phyloP scores from a whole-genome alignment of 2,329 filamentous ascomycete species.

The Colletotrichum musicola region DNA sequence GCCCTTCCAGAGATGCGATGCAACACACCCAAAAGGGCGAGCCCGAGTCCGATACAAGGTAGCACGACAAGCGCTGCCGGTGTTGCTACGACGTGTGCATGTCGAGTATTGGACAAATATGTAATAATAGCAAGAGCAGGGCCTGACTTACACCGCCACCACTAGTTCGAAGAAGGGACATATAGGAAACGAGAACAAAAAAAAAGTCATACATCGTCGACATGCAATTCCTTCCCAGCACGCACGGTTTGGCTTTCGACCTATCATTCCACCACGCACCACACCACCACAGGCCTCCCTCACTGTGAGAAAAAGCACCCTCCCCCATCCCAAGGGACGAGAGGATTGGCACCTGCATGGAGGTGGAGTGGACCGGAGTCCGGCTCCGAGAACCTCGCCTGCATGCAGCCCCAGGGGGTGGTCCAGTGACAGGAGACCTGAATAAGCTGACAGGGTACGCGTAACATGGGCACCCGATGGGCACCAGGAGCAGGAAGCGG shows the following conservation, averaged over 20 bases:
- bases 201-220: background rate
- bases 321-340: background rate
- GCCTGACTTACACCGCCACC: constrained; percentile 20
- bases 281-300: constrained; percentile 6
- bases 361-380: constrained; percentile 25
- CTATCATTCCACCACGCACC: constrained; percentile 25
- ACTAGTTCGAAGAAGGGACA: constrained; percentile 2
- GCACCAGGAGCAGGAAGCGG: constrained; percentile 7
- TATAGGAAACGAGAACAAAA: constrained; percentile 7
- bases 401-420: background rate
- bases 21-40: constrained; percentile 20
- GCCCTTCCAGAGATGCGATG: constrained; percentile 26
- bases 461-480: background rate
- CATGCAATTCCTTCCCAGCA: background rate
- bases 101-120: background rate
- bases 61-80: background rate
- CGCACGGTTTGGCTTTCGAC: constrained; percentile 11
- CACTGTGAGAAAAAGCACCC: constrained; percentile 1
- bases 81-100: background rate
- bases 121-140: background rate
- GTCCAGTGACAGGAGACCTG: constrained; percentile 26
- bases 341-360: constrained; percentile 6
- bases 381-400: constrained; percentile 29
- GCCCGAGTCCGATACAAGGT: constrained; percentile 1
- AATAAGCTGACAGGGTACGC: constrained; percentile 36